phyloP scores from a whole-genome alignment of 1,284 basidiomycete species.

The Tetrapyrgos nigripes region DNA sequence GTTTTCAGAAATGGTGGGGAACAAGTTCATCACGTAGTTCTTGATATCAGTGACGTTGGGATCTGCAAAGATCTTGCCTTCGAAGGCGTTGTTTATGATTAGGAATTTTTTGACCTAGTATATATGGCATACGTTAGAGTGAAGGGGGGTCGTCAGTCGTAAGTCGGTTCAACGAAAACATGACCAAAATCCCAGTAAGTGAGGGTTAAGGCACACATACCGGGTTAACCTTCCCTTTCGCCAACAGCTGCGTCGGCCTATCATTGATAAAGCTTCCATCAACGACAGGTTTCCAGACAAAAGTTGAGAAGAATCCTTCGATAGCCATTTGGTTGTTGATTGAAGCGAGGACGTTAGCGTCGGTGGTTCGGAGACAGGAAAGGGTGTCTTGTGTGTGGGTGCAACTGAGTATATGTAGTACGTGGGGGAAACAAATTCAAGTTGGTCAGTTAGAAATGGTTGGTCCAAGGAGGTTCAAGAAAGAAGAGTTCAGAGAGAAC shows the following conservation, averaged over 20 bases:
- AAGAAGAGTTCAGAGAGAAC: neutral
- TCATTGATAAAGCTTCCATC: constrained; percentile 42
- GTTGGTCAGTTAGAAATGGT: no score
- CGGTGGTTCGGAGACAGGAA: constrained; percentile 27
- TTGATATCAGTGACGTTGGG: constrained; percentile 9
- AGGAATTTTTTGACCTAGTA: constrained; percentile 26
- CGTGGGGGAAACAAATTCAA: no score
- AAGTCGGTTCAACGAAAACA: neutral
- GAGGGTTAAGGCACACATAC: constrained; percentile 18
- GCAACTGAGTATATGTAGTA: no score
- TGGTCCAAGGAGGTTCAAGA: neutral
- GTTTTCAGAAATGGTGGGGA: constrained; percentile 24
- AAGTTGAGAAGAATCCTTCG: constrained; percentile 34
- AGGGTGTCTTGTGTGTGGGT: constrained; percentile 1
- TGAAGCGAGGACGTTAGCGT: constrained; percentile 26
- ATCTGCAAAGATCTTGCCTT: constrained; percentile 39
- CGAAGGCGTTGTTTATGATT: constrained; percentile 34
- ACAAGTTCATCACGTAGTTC: constrained; percentile 28
- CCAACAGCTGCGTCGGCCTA: constrained; percentile 34
- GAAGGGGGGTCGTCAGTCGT: constrained; percentile 18
- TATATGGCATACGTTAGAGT: constrained; percentile 16
- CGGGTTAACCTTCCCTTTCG: constrained; percentile 30
- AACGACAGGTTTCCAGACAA: constrained; percentile 41
- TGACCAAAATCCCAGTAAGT: no score
- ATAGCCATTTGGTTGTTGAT: constrained; percentile 30